Evolutionary conservation across 2,329 filamentous ascomycete genomes (phyloP).

Genomic region (Pezicula carpinea): DNA sequence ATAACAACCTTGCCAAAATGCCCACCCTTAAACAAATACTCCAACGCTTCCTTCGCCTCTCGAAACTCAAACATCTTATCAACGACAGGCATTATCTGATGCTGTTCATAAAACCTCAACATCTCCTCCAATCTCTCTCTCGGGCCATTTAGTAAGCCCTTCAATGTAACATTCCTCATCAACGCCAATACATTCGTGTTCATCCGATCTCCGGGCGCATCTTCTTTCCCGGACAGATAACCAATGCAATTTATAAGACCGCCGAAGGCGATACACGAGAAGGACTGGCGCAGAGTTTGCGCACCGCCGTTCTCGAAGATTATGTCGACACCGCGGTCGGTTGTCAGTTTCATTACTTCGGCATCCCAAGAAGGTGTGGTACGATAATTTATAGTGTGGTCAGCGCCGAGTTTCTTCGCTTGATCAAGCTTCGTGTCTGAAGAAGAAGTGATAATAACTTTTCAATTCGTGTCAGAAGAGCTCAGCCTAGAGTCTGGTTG

Average conservation of each 20-base stretch:
- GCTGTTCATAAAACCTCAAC: slow-evolving; percentile 39
- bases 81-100: slow-evolving; percentile 41
- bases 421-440: slow-evolving; percentile 45
- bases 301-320: slow-evolving; percentile 50
- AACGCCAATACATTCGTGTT: slow-evolving; percentile 54
- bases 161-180: slow-evolving; percentile 38
- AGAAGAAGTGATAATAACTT: slow-evolving; percentile 46
- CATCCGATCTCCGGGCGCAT: slow-evolving; percentile 46
- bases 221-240: slow-evolving; percentile 48
- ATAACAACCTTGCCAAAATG: slow-evolving; percentile 3
- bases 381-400: slow-evolving; percentile 47
- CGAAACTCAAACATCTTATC: slow-evolving; percentile 41
- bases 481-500: slow-evolving; percentile 25
- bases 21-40: slow-evolving; percentile 1
- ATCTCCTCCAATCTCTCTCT: slow-evolving; percentile 51
- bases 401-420: slow-evolving; percentile 42
- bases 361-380: slow-evolving; percentile 46
- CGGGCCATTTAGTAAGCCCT: slow-evolving; percentile 59
- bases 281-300: slow-evolving; percentile 35
- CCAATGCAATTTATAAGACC: slow-evolving; percentile 49
- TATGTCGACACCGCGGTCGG: slow-evolving; percentile 42
- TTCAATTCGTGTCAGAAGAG: slow-evolving; percentile 22
- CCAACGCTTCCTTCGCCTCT: slow-evolving; percentile 40
- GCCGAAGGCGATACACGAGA: slow-evolving; percentile 49
- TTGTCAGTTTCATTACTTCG: slow-evolving; percentile 40